Percentiles rank a stretch among this genome's conserved stretches.
Conservation (phyloP, 345 rosid species). For the Reutealis trisperma region DNA sequence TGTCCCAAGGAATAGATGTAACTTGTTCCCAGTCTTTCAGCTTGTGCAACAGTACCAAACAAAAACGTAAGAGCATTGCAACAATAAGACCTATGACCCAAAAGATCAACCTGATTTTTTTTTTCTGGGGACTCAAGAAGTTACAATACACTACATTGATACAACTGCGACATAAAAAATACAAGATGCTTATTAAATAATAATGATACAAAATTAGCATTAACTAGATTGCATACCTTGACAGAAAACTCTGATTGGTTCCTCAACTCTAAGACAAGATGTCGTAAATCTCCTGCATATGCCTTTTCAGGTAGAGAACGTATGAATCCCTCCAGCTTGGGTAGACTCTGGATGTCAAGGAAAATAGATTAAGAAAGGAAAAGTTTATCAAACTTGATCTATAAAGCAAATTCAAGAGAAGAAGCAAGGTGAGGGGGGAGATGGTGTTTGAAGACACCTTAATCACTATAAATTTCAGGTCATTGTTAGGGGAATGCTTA, state of each 20-base stretch:
- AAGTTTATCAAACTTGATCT: slow-evolving; percentile 11
- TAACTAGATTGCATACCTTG: slow-evolving; percentile 48
- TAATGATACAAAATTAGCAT: not conserved
- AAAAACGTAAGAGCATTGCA: not conserved
- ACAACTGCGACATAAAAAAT: not conserved
- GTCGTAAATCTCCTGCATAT: slow-evolving; percentile 74
- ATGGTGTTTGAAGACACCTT: slow-evolving; percentile 50
- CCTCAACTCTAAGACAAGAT: slow-evolving; percentile 70
- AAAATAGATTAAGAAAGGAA: not conserved
- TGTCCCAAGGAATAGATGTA: not conserved
- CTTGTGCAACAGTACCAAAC: not conserved
- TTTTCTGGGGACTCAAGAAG: not conserved
- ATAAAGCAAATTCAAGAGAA: slow-evolving; percentile 18
- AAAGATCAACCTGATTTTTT: not conserved
- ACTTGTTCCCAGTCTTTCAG: not conserved
- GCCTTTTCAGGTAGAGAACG: slow-evolving; percentile 59
- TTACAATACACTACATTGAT: not conserved
- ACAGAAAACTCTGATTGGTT: slow-evolving; percentile 69
- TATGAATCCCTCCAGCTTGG: slow-evolving; percentile 84
- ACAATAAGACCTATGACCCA: not conserved
- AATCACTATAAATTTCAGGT: slow-evolving; percentile 77
- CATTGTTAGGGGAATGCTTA: slow-evolving; percentile 48
- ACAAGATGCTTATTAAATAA: not conserved
- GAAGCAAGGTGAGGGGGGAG: not conserved
- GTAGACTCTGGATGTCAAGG: slow-evolving; percentile 56